Evolutionary conservation across 768 basidiomycete species (phyloP), one percentile per base, ranked within the genome.

Genomic region (Russula abietina): DNA sequence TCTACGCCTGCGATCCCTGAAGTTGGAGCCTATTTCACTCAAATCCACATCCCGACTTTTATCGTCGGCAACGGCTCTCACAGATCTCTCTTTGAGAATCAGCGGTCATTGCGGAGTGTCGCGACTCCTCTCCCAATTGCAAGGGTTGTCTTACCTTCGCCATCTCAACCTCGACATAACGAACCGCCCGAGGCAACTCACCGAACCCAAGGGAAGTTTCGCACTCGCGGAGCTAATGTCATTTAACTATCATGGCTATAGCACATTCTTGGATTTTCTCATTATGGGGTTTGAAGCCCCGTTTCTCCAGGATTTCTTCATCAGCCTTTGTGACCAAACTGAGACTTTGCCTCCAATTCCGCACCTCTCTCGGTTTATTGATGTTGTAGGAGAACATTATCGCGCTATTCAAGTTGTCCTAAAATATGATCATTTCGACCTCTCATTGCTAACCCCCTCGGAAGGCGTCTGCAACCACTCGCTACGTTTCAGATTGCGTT

Each of bases 361-460:
- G 2, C 41, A 57, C 14, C 24, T 62, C 41, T 1, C 30, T 19
- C 28, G 30, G 41, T 57, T 62, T 30, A 43, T 57, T 8, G 0
- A 32, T 36, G 50, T 38, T 2, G 11, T 51, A 12, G 32, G 6
- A 5, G 19, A 2, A 36, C 39, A n/a, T 2, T 41, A 24, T 38
- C 17, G 3, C 8, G 11, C 19, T 2, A 30, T 24, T 10, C 39
- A 19, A 14, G 8, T 57, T 2, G 1, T 33, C 7, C 22, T 41
- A 8, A 2, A 3, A 10, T 0, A 0, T 2, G 1, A 0, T 4
- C 19, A 0, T 11, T 32, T 49, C 48, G 1, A 1, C 11, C n/a
- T 57, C 19, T 43, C 24, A 5, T 17, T 52, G 39, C 5, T 6
- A 8, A 32, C 7, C 38, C 28, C 3, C 22, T 33, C 19, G 26